These are phyloP conservation scores for Dovyalis caffra DNA, from an alignment of 345 rosid species.

Conservation along the genomic window DNA sequence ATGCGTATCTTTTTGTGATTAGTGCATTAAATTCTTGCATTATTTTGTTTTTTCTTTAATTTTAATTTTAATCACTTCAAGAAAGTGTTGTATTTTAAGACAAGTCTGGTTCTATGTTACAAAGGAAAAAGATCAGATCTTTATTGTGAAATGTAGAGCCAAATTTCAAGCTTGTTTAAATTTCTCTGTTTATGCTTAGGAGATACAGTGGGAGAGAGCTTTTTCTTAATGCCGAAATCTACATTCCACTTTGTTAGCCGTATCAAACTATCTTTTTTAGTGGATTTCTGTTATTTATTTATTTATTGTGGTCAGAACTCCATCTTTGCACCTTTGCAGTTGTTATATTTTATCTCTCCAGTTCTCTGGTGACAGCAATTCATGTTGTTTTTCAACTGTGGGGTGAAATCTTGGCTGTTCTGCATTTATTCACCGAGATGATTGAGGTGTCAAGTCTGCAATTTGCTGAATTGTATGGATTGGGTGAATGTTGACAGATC, in stretches of 20 bases:
- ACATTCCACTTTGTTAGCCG: not conserved
- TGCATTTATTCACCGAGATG: not conserved
- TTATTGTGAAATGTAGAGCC: not conserved
- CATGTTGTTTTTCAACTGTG: not conserved
- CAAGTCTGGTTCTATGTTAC: not conserved
- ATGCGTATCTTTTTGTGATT: not conserved
- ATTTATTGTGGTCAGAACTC: too few relatives aligned
- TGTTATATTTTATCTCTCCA: not conserved
- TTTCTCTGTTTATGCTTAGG: not conserved
- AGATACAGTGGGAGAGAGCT: not conserved
- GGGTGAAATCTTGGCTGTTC: not conserved
- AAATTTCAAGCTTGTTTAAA: not conserved
- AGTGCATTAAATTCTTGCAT: not conserved
- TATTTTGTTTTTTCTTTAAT: not conserved
- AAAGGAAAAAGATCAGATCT: too few relatives aligned
- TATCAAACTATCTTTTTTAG: not conserved
- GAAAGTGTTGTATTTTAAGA: not conserved
- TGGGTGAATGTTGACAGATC: not conserved
- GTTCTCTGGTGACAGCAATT: not conserved
- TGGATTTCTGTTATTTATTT: not conserved
- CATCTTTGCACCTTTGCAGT: not conserved
- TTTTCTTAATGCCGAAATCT: not conserved
- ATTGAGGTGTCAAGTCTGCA: not conserved
- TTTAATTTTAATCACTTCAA: not conserved
- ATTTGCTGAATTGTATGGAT: not conserved